Conservation (phyloP, 768 basidiomycete species). For the Saitozyma sp. region DNA sequence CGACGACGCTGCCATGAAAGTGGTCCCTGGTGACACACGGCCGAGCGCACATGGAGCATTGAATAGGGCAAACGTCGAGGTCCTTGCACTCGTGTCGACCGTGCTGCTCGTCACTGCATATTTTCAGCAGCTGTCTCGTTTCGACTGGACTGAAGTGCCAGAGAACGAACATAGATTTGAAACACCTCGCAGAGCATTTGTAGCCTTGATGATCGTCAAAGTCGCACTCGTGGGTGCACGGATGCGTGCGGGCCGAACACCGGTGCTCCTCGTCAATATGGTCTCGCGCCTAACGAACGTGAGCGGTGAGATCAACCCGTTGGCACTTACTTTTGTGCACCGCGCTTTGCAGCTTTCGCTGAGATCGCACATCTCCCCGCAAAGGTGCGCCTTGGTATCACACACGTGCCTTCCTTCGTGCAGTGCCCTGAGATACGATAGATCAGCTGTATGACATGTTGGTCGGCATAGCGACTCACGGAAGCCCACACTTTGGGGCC, state of each 20-base stretch:
- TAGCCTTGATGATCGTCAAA: neutral
- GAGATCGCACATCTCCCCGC: neutral
- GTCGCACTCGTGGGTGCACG: neutral
- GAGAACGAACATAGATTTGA: conserved; percentile 1
- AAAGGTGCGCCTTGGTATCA: neutral
- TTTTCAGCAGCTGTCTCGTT: neutral
- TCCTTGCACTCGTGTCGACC: conserved; percentile 3
- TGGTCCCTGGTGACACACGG: conserved; percentile 2
- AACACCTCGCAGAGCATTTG: neutral
- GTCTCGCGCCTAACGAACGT: neutral
- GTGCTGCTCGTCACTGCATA: neutral
- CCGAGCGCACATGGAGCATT: neutral
- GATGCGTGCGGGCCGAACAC: conserved; percentile 1
- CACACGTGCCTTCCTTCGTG: conserved; percentile 4
- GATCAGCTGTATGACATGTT: neutral
- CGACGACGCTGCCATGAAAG: neutral
- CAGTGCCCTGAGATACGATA: neutral
- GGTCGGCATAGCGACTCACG: neutral
- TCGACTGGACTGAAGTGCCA: no score
- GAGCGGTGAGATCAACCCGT: neutral
- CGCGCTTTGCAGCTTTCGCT: conserved; percentile 1
- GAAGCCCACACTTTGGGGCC: neutral
- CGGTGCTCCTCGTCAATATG: neutral
- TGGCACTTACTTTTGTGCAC: conserved; percentile 1
- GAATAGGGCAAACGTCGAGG: neutral